Evolutionary conservation across 371 early-diverging fungal species (phyloP), one percentile per base, ranked within the genome.

Genomic region (Mortierella sp.): DNA sequence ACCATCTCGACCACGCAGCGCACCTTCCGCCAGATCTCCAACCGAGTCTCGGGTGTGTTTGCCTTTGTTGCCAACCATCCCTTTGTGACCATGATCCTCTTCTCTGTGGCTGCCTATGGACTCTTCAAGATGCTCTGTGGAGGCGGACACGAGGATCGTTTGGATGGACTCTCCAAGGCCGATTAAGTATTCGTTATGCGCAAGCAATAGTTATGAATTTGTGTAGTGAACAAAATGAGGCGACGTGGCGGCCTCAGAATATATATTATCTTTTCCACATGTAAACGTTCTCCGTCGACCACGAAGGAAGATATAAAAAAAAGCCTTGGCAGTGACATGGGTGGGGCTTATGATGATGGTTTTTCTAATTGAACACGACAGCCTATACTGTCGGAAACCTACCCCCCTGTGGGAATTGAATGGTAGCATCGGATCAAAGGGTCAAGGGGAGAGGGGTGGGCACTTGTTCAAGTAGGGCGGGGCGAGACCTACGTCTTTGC

Each of bases 1-100:
- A 81, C 73, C 68, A 61, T 81, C 14, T 71, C 77, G 34, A 64
- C 63, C 50, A n/a, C 68, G 4, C 77, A 81, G 39, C 70, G 52
- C 43, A 48, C 68, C 8, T 73, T 81, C 50, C 45, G 71, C 29
- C 48, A 47, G 10, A 9, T 81, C 22, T 73, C 77, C 11, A 41
- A 24, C 4, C 70, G 65, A 24, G 64, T 65, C 44, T 47, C 58
- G 67, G 31, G 61, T 10, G 80, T 64, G 24, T 64, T 76, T 63
- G 63, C 66, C 4, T 37, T 71, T 6, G 66, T 80, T 4, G 66
- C 48, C 1, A 24, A 55, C 34, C 80, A 80, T 47, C 80, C 80
- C 10, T 80, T 50, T 67, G 64, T 66, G 2, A 13, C 80, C 22
- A 31, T 80, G 65, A 45, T 58, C 13, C 29, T 72, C 22, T 58